A percentile compares a stretch with the other conserved stretches of the same genome.
Evolutionary conservation across 352 stramenopile genomes (phyloP).

Genomic region (Aphanomyces stellatus): DNA sequence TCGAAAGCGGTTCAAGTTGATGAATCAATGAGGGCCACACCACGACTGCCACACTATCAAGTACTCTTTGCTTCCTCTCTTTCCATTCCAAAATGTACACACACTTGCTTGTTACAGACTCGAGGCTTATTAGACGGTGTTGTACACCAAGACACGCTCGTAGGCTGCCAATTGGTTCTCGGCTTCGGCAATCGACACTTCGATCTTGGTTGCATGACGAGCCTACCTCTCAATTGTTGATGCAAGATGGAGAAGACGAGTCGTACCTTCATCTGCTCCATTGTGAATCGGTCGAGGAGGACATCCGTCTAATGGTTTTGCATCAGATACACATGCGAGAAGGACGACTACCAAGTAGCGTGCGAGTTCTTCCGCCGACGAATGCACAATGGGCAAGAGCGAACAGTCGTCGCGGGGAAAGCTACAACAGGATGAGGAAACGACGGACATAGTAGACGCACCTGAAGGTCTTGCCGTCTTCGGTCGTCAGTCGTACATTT

Average conservation of each 20-base stretch:
- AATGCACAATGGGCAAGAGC: conserved; percentile 95
- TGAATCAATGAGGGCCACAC: no score
- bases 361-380: conserved; percentile 94
- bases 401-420: conserved; percentile 94
- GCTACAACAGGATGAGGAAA: conserved; percentile 22
- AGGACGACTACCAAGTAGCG: conserved; percentile 91
- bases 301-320: conserved; percentile 86
- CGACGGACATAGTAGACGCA: conserved; percentile 12
- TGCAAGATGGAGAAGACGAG: neutral
- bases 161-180: conserved; percentile 84
- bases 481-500: conserved; percentile 88
- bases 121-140: no score
- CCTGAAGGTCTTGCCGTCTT: conserved; percentile 93
- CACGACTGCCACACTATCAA: no score
- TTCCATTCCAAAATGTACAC: no score
- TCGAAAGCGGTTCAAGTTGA: no score
- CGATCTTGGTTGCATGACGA: conserved; percentile 80
- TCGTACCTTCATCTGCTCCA: conserved; percentile 55
- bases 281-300: conserved; percentile 76
- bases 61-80: no score
- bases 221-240: conserved; percentile 27
- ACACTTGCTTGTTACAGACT: no score
- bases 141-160: conserved; percentile 51
- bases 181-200: conserved; percentile 92
- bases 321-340: no score